A percentile compares a stretch with the other conserved stretches of the same genome.
Evolutionary conservation across 257 asterid genomes (phyloP).

Genomic region (Solanum sparsipilum): DNA sequence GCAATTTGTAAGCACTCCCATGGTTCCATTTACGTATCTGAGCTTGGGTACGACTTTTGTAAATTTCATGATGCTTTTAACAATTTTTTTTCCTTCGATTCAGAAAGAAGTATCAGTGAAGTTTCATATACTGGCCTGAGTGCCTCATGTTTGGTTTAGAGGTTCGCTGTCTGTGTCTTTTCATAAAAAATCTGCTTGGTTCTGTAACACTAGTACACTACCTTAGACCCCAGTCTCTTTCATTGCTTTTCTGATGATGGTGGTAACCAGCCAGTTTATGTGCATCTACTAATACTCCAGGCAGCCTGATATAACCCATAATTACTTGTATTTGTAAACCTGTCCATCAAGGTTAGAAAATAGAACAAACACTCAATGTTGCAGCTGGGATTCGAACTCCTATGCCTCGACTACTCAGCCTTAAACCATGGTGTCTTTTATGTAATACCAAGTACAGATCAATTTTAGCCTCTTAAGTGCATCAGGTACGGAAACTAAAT

Average conservation of each 20-base stretch:
- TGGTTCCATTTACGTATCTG: not conserved
- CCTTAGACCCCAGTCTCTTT: not conserved
- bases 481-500: not conserved
- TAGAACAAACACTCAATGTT: not conserved
- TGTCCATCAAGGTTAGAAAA: not conserved
- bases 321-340: too few relatives aligned
- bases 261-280: not conserved
- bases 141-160: not conserved
- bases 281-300: too few relatives aligned
- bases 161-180: not conserved
- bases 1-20: not conserved
- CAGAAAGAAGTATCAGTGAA: not conserved
- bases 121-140: not conserved
- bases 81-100: not conserved
- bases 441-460: not conserved
- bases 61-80: not conserved
- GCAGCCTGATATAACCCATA: too few relatives aligned
- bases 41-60: not conserved
- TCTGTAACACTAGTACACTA: not conserved
- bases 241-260: not conserved
- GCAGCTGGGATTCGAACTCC: not conserved
- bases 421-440: not conserved
- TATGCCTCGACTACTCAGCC: not conserved
- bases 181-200: not conserved
- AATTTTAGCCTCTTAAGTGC: not conserved